These are phyloP conservation scores for Zymoseptoria pseudotritici DNA, from an alignment of 2,329 filamentous ascomycete genomes.

Conservation along the genomic window DNA sequence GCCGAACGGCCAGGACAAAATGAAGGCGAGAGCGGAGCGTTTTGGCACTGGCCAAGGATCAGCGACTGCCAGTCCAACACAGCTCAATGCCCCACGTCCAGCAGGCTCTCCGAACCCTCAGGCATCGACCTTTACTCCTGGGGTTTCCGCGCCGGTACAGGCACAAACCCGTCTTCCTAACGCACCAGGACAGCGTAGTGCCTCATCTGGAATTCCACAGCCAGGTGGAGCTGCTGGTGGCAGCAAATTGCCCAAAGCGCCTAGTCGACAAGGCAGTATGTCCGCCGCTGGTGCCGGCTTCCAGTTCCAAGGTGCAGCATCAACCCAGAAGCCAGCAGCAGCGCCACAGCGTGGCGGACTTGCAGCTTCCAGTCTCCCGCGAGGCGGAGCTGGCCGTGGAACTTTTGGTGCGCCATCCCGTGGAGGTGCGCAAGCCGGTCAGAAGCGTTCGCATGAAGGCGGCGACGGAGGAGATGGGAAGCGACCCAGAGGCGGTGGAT, in stretches of 20 bases:
- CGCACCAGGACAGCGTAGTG: neutral
- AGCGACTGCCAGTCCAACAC: neutral
- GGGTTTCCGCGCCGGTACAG: neutral
- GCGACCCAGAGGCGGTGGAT: slow-evolving; percentile 24
- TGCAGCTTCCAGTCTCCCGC: slow-evolving; percentile 12
- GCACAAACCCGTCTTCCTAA: neutral
- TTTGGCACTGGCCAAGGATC: slow-evolving; percentile 4
- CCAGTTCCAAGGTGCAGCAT: slow-evolving; percentile 2
- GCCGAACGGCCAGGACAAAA: neutral
- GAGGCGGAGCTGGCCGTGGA: slow-evolving; percentile 19
- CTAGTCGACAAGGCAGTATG: neutral
- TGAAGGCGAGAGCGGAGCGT: neutral
- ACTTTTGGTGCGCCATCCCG: slow-evolving; percentile 13
- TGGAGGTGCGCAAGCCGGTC: slow-evolving; percentile 23
- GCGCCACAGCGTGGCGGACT: neutral
- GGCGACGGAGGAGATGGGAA: slow-evolving; percentile 20
- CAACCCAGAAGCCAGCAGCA: neutral
- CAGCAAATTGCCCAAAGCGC: slow-evolving; percentile 12
- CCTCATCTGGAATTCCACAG: slow-evolving; percentile 14
- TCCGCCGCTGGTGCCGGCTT: slow-evolving; percentile 1
- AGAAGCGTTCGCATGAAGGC: slow-evolving; percentile 30
- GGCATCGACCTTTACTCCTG: neutral
- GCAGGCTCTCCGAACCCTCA: neutral
- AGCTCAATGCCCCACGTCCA: neutral
- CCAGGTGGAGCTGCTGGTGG: slow-evolving; percentile 10